phyloP scores from a whole-genome alignment of 768 basidiomycete species.

The Gymnopilus junonius region DNA sequence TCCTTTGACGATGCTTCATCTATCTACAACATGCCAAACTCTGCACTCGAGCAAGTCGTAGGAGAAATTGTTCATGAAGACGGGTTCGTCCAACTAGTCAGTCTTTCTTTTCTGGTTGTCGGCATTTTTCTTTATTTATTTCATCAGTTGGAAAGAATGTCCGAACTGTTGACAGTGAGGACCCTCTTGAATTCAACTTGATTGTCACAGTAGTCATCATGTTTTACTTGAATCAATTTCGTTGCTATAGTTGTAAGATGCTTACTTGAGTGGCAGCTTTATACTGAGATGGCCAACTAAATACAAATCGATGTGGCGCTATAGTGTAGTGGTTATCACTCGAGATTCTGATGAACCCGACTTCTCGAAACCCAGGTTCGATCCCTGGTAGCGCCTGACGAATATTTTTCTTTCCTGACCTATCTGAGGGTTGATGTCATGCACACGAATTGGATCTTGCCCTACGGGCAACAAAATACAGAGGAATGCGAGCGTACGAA shows the following conservation, averaged over 20 bases:
- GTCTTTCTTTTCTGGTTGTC: constrained; percentile 20
- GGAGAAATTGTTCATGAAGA: constrained; percentile 72
- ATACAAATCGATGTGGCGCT: neutral
- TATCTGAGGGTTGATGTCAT: no score
- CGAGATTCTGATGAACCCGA: neutral
- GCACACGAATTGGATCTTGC: no score
- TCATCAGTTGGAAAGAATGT: constrained; percentile 55
- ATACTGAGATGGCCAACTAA: no score
- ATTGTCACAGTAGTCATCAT: neutral
- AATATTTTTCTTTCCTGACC: no score
- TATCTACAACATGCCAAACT: constrained; percentile 57
- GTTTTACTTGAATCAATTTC: no score
- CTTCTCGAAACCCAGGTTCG: constrained; percentile 4
- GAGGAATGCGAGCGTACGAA: no score
- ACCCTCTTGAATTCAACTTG: constrained; percentile 14
- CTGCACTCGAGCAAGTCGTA: constrained; percentile 60
- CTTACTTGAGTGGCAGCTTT: no score
- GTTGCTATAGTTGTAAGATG: no score
- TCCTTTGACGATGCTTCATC: constrained; percentile 48
- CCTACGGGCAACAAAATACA: no score
- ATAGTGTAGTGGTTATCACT: constrained; percentile 7
- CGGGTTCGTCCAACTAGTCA: constrained; percentile 76
- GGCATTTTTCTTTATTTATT: neutral
- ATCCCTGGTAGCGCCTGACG: neutral
- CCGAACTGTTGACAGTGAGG: constrained; percentile 57